Evolutionary conservation across 306 rosid genomes (phyloP).

Genomic region (Castanea crenata): DNA sequence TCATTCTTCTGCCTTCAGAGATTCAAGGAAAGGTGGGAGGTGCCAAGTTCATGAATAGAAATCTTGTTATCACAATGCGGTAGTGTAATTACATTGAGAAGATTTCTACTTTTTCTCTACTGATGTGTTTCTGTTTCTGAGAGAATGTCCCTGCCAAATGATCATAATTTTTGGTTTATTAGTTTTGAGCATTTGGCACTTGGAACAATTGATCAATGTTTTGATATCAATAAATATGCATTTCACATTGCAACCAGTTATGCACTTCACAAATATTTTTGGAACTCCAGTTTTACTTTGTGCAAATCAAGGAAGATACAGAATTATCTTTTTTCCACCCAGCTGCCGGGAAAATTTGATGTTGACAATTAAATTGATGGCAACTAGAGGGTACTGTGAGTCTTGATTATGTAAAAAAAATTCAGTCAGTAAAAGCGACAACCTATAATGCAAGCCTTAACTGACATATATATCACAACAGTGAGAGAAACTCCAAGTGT

Average conservation of each 20-base stretch:
- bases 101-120: conserved; percentile 3
- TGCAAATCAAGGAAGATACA: background rate
- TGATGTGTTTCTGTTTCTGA: background rate
- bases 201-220: background rate
- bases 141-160: background rate
- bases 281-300: background rate
- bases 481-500: no score
- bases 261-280: background rate
- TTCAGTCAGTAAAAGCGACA: no score
- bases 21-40: conserved; percentile 94
- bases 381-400: no score
- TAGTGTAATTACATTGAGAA: conserved; percentile 17
- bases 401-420: no score
- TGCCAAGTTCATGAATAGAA: conserved; percentile 83
- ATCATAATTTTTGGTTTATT: conserved; percentile 6
- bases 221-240: background rate
- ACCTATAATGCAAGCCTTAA: no score
- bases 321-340: background rate
- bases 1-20: conserved; percentile 64
- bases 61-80: conserved; percentile 68
- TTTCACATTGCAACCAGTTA: background rate
- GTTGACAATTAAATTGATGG: background rate
- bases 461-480: no score
- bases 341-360: background rate
- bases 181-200: background rate